These are phyloP conservation scores for Phanerochaete carnosa DNA, from an alignment of 768 basidiomycete species.

Conservation along the genomic window DNA sequence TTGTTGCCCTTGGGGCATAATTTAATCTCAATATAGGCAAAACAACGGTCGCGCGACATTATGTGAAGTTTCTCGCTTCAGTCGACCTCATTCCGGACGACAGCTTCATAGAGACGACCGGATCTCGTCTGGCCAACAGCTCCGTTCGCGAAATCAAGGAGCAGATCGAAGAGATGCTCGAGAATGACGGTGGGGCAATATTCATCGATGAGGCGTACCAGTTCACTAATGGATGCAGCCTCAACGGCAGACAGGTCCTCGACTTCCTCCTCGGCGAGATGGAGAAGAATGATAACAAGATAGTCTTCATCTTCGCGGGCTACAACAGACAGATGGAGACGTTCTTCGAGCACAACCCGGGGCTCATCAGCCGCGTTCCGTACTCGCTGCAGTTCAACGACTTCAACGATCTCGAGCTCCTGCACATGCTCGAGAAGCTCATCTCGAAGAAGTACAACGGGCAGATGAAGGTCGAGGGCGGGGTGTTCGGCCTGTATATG, in stretches of 20 bases:
- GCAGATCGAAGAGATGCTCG: slow-evolving; percentile 41
- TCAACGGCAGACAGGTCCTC: slow-evolving; percentile 52
- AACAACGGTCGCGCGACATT: slow-evolving; percentile 65
- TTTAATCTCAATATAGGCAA: slow-evolving; percentile 41
- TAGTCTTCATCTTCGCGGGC: slow-evolving; percentile 71
- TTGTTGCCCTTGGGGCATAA: not conserved
- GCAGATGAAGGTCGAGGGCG: slow-evolving; percentile 51
- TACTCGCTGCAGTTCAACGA: slow-evolving; percentile 56
- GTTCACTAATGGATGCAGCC: slow-evolving; percentile 45
- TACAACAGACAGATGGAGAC: slow-evolving; percentile 72
- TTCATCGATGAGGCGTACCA: slow-evolving; percentile 77
- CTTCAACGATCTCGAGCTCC: slow-evolving; percentile 55
- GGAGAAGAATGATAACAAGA: slow-evolving; percentile 61
- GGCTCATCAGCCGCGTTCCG: slow-evolving; percentile 65
- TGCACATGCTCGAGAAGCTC: slow-evolving; percentile 48
- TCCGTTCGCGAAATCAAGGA: slow-evolving; percentile 53
- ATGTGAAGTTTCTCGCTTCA: slow-evolving; percentile 58
- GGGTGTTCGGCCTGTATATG: slow-evolving; percentile 47
- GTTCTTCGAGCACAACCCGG: slow-evolving; percentile 77
- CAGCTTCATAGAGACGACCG: slow-evolving; percentile 60
- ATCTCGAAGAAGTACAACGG: slow-evolving; percentile 46
- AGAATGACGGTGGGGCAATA: slow-evolving; percentile 57
- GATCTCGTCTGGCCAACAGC: slow-evolving; percentile 53
- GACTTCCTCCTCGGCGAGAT: slow-evolving; percentile 73
- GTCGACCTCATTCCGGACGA: slow-evolving; percentile 48